A percentile compares a stretch with the other conserved stretches of the same genome.
Conservation (phyloP, 2,329 filamentous ascomycete genomes). For the Rutstroemia sydowiana region DNA sequence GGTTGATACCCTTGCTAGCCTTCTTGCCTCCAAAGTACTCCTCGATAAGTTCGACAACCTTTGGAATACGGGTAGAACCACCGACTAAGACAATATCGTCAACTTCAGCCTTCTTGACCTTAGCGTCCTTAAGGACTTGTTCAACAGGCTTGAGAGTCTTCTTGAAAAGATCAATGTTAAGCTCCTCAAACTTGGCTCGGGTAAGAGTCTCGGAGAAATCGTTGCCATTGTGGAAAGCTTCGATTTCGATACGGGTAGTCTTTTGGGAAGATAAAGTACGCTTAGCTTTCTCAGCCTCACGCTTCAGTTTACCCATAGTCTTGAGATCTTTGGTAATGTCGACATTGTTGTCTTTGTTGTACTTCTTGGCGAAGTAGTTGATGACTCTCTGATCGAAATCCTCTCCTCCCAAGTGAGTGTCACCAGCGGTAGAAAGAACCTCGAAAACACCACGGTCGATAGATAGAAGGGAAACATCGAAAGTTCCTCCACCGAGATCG, state of each 20-base stretch:
- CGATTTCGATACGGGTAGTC: conserved; percentile 96
- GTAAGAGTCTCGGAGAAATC: conserved; percentile 97
- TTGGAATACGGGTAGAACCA: conserved; percentile 97
- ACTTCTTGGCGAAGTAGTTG: conserved; percentile 95
- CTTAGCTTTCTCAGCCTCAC: conserved; percentile 99
- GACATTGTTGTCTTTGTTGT: conserved; percentile 74
- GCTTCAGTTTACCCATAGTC: too few species aligned
- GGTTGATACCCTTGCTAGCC: conserved; percentile 99
- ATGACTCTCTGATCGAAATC: conserved; percentile 96
- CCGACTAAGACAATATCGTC: conserved; percentile 99
- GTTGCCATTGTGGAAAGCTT: conserved; percentile 95
- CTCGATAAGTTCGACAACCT: conserved; percentile 98
- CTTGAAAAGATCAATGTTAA: conserved; percentile 91
- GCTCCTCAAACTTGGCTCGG: conserved; percentile 96
- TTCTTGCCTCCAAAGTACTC: conserved; percentile 99
- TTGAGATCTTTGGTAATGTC: too few species aligned
- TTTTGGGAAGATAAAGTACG: conserved; percentile 95
- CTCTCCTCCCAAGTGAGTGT: conserved; percentile 91
- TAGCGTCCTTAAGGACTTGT: conserved; percentile 92
- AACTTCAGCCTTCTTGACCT: conserved; percentile 80
- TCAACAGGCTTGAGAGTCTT: conserved; percentile 92
- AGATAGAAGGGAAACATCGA: conserved; percentile 98
- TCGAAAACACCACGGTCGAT: conserved; percentile 99
- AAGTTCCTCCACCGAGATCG: conserved; percentile 99
- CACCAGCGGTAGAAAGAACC: conserved; percentile 95